Evolutionary conservation across 345 rosid species (phyloP), one percentile per base, ranked within the genome.

Genomic region (Odontarrhena argentea): DNA sequence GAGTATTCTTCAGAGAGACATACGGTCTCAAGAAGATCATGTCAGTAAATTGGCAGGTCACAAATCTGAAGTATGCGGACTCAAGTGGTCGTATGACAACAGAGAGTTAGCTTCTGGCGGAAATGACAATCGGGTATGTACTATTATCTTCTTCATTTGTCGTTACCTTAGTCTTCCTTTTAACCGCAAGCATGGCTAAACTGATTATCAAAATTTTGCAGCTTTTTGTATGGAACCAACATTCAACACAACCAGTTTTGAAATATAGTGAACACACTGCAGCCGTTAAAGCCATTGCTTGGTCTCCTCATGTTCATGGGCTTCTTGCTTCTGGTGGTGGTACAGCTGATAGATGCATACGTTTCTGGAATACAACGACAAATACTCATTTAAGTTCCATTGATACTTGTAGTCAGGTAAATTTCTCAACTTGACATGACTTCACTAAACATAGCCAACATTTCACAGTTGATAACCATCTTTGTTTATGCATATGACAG

Each of bases 291-390:
- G 99, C 99, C 54, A 94, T 94, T 74, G 96, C 99, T 51, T 94
- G 99, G 97, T 94, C 99, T 55, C 97, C 99, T 6, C 99, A 91
- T 87, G 89, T 94, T 64, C 92, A 91, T 51, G 99, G 99, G 54
- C 96, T 94, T 71, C 96, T 94, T 75, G 99, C 96, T 48, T 94
- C 97, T 58, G 99, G 99, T 15, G 99, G 99, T 32, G 99, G 99
- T 46, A 91, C 97, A 48, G 96, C 97, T 38, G 99, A 94, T 56
- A 82, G 96, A 46, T 93, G 96, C 74, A 88, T 91, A 73, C 90
- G 99, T 10, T 94, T 91, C 74, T 94, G 99, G 99, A 94, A 94
- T 76, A 94, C 99, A 58, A 81, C 96, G 10, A 87, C 97, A 1
- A 91, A 91, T 68, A 85, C 96, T 30, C 97, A 87, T 44, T 81